Conservation (phyloP, 148 eudicot genomes). For the Rheum nobile region DNA sequence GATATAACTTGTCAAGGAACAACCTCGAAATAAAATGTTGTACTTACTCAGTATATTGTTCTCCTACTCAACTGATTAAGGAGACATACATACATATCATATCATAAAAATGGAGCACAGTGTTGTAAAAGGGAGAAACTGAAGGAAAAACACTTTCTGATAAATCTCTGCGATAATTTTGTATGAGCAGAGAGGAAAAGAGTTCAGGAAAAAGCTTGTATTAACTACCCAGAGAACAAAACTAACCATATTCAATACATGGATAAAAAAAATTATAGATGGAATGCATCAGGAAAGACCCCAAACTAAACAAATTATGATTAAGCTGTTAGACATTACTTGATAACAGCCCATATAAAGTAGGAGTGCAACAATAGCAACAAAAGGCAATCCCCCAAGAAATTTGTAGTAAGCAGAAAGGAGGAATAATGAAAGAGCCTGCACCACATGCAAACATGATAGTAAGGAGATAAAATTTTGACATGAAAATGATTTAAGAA, state of each 20-base stretch:
- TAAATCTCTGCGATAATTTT: not conserved
- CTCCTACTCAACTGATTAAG: not conserved
- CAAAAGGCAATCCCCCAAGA: constrained; percentile 55
- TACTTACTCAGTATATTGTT: not conserved
- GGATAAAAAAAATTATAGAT: too few species aligned
- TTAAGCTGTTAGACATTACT: constrained; percentile 26
- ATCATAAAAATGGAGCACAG: not conserved
- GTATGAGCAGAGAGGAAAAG: not conserved
- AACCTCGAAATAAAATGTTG: not conserved
- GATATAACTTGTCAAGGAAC: not conserved
- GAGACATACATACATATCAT: not conserved
- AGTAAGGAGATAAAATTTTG: not conserved
- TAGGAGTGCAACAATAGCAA: constrained; percentile 88
- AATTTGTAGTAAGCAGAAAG: constrained; percentile 88
- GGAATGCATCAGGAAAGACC: not conserved
- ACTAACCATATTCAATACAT: too few species aligned
- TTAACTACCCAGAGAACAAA: not conserved
- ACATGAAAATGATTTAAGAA: not conserved
- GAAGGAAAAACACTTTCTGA: not conserved
- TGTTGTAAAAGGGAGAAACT: not conserved
- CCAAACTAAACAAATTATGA: not conserved
- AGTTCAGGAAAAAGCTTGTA: not conserved
- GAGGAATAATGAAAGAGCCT: constrained; percentile 73
- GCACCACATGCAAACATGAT: constrained; percentile 11
- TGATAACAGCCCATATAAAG: constrained; percentile 95